Evolutionary conservation across 495 filamentous ascomycete genomes (phyloP).

Genomic region (Cladorrhinum samala): DNA sequence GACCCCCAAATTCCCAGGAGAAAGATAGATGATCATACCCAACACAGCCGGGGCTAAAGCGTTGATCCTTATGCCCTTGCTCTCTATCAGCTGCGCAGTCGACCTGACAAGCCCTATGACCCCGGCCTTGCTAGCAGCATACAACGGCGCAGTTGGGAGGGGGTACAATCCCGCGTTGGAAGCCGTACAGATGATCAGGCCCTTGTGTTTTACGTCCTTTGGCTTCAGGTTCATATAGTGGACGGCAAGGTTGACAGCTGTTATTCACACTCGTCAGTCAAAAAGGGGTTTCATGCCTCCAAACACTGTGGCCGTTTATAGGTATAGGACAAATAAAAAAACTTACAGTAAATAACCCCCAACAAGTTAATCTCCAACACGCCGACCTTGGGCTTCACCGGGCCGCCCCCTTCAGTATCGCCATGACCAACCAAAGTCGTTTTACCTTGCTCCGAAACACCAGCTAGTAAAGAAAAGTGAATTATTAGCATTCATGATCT

Average conservation of each 20-base stretch:
- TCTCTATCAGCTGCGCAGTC: constrained; percentile 31
- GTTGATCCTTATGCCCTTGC: constrained; percentile 46
- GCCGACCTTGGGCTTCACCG: constrained; percentile 34
- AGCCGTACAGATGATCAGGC: constrained; percentile 50
- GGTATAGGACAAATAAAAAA: too few relatives aligned
- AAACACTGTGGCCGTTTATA: too few relatives aligned
- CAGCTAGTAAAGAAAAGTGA: too few relatives aligned
- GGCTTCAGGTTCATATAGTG: constrained; percentile 49
- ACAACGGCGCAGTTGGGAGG: constrained; percentile 50
- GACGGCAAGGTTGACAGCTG: constrained; percentile 44
- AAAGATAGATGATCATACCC: constrained; percentile 8
- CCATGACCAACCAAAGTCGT: constrained; percentile 24
- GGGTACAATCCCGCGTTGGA: constrained; percentile 53
- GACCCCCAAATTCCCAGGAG: not conserved
- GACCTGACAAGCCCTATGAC: constrained; percentile 49
- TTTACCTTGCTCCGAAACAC: constrained; percentile 42
- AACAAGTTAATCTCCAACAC: constrained; percentile 45
- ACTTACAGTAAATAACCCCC: constrained; percentile 46
- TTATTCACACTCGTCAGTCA: not conserved
- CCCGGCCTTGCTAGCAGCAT: constrained; percentile 46
- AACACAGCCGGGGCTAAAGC: constrained; percentile 49
- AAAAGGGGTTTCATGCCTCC: too few relatives aligned
- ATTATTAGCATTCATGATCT: too few relatives aligned
- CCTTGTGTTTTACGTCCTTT: constrained; percentile 22
- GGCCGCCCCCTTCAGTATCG: constrained; percentile 25